Percentiles rank a stretch among this genome's conserved stretches.
phyloP scores from a whole-genome alignment of 2,329 filamentous ascomycete genomes.

The Colletotrichum cordylinicola region DNA sequence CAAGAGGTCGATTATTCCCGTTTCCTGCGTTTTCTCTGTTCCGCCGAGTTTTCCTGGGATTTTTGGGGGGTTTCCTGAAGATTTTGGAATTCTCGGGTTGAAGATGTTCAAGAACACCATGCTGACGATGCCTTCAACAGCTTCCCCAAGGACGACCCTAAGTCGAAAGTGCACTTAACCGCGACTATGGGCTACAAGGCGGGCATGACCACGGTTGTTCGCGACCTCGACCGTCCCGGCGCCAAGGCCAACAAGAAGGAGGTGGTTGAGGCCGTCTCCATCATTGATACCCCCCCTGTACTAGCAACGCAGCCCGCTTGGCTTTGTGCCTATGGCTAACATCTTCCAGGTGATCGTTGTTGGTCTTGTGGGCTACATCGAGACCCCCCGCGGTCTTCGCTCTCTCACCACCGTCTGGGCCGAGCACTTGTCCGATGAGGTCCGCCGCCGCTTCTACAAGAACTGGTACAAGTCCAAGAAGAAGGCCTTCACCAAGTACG shows the following conservation, averaged over 20 bases:
- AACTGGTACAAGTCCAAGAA: slow-evolving; percentile 99
- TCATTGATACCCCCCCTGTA: slow-evolving; percentile 96
- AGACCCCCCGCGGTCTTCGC: slow-evolving; percentile 98
- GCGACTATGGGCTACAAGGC: slow-evolving; percentile 99
- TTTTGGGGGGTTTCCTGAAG: too few species aligned
- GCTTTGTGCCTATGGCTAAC: slow-evolving; percentile 76
- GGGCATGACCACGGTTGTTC: slow-evolving; percentile 99
- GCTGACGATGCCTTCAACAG: slow-evolving; percentile 47
- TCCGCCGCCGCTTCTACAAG: slow-evolving; percentile 99
- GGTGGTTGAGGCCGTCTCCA: slow-evolving; percentile 85
- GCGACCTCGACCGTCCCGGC: slow-evolving; percentile 97
- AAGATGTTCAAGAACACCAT: too few species aligned
- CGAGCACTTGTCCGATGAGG: slow-evolving; percentile 97
- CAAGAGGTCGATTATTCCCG: slow-evolving; percentile 79
- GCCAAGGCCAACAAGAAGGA: slow-evolving; percentile 99
- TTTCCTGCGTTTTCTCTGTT: too few species aligned
- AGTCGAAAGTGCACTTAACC: slow-evolving; percentile 96
- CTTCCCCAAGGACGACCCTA: slow-evolving; percentile 99
- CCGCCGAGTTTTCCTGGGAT: too few species aligned
- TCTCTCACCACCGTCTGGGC: slow-evolving; percentile 99
- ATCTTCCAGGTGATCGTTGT: slow-evolving; percentile 96
- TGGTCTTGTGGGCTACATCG: slow-evolving; percentile 99
- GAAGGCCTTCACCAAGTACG: slow-evolving; percentile 99
- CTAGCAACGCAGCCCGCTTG: slow-evolving; percentile 84
- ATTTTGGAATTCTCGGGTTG: too few species aligned